Conservation (phyloP, 345 rosid genomes). For the Litchi chinensis region DNA sequence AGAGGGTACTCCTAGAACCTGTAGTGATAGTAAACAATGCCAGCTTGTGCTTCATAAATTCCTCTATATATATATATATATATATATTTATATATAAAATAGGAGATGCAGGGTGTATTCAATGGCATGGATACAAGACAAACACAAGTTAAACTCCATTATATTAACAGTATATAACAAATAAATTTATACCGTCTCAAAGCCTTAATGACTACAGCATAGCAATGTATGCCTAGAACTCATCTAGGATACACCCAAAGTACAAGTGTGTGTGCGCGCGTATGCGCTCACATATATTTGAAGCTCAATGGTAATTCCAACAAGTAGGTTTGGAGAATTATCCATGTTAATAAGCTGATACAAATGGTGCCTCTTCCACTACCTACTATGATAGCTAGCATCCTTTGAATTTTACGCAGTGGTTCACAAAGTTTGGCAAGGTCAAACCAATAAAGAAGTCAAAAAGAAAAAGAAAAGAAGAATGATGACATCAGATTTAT, state of each 20-base stretch:
- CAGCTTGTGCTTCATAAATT: not conserved
- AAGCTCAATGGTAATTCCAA: not conserved
- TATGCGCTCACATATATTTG: not conserved
- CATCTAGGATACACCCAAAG: not conserved
- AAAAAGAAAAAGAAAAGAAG: not conserved
- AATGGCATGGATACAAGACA: not conserved
- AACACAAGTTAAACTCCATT: not conserved
- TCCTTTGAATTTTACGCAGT: not conserved
- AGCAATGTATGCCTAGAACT: not conserved
- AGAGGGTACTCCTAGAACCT: slow-evolving; percentile 89
- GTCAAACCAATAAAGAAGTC: not conserved
- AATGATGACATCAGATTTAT: not conserved
- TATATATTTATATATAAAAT: not conserved
- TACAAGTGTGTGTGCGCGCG: too few species aligned
- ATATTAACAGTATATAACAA: not conserved
- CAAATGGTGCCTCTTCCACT: not conserved
- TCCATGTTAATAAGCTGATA: not conserved
- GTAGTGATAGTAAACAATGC: slow-evolving; percentile 13
- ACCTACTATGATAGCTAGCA: not conserved
- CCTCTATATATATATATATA: not conserved
- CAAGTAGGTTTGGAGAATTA: not conserved
- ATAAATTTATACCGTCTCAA: too few species aligned
- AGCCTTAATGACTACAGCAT: too few species aligned
- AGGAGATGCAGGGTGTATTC: not conserved
- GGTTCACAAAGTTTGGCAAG: not conserved